Evolutionary conservation across 2,329 filamentous ascomycete species (phyloP), one percentile per base, ranked within the genome.

Genomic region (Fusarium newnesense): DNA sequence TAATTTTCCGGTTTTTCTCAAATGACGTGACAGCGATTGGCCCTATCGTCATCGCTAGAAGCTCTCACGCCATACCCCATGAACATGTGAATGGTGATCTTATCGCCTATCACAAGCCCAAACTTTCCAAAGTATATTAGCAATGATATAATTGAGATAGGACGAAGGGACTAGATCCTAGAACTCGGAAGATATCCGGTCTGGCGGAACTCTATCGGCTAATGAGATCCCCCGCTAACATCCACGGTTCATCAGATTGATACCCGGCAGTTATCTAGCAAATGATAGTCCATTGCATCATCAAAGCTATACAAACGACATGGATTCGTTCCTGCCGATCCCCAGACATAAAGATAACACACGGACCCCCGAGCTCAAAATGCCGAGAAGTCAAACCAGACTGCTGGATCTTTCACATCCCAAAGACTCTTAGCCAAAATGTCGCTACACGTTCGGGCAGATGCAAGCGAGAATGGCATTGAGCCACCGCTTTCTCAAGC

Each of bases 401-500:
- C 24, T 30, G 58, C 37, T 28, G 58, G 58, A 60, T 42, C 36
- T 24, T n/a, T 26, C 12, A 7, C 52, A 46, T 32, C 7, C 26
- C 15, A 16, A 39, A 10, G 28, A 19, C 2, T 39, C 42, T 36
- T 34, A 3, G 26, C 21, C n/a, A 47, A 19, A 46, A 63, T 63
- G 60, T 40, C 60, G 16, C 60, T 63, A n/a, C 16, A 40, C 34
- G 39, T 46, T 34, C 42, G 60, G 9, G 58, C 58, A 19, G 36
- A 40, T 9, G 28, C 60, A 28, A 37, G 43, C 4, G 60, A 59
- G 9, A 63, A 60, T 42, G 53, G 60, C 28, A 73, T 78, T 26
- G 69, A 77, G 40, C 75, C 79, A 1, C 79, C 78, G 4, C 72
- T 80, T 9, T 75, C 79, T 0, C 79, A 80, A 15, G 76, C 74